A percentile compares a stretch with the other conserved stretches of the same genome.
These are phyloP conservation scores for Naganishia onofrii DNA, from an alignment of 768 basidiomycete genomes.

Conservation along the genomic window DNA sequence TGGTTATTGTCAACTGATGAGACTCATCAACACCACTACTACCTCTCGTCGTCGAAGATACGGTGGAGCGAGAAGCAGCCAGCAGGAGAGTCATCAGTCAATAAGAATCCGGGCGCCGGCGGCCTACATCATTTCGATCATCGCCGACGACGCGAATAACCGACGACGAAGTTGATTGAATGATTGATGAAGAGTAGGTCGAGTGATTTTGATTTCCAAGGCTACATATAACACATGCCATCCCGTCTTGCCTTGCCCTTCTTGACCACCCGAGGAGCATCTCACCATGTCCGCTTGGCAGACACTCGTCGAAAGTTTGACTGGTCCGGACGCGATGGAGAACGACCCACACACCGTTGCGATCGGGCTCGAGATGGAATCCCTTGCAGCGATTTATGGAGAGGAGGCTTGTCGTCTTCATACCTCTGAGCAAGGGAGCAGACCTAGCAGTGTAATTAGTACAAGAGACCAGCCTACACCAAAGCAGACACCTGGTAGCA, in stretches of 20 bases:
- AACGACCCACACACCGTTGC: slow-evolving; percentile 39
- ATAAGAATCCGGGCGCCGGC: no score
- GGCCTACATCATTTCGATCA: not conserved
- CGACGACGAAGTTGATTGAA: no score
- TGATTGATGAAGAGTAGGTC: no score
- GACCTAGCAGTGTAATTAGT: slow-evolving; percentile 18
- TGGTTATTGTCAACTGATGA: no score
- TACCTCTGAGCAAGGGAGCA: slow-evolving; percentile 2
- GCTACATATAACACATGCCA: not conserved
- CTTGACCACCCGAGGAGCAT: not conserved
- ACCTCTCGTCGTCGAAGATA: no score
- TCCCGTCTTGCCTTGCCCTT: not conserved
- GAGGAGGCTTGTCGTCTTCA: slow-evolving; percentile 19
- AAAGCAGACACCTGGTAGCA: no score
- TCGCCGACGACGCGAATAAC: not conserved
- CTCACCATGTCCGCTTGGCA: slow-evolving; percentile 23
- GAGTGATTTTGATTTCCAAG: not conserved
- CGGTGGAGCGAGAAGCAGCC: no score
- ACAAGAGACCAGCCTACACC: not conserved
- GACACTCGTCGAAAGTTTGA: slow-evolving; percentile 40
- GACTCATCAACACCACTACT: no score
- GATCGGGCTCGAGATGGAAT: slow-evolving; percentile 50
- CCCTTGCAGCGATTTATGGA: slow-evolving; percentile 46
- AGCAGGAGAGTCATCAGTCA: no score
- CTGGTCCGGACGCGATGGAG: slow-evolving; percentile 38